phyloP scores from a whole-genome alignment of 176 grass and related monocot species.

The Chrysopogon serrulatus region DNA sequence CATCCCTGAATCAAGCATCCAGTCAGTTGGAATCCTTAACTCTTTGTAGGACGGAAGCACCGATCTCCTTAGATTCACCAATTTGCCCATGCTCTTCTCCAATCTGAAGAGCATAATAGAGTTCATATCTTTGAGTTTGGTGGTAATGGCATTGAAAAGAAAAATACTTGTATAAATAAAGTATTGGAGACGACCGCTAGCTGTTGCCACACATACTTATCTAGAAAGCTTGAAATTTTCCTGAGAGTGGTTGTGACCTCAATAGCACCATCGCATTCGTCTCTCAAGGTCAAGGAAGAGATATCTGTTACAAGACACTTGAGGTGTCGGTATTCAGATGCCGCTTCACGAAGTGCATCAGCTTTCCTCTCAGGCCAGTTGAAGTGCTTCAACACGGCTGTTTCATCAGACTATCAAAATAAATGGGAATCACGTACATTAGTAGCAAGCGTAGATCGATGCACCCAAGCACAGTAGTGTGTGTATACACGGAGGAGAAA shows the following conservation, averaged over 20 bases:
- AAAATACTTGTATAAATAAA: background rate
- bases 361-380: constrained; percentile 66
- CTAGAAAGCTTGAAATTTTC: constrained; percentile 43
- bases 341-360: constrained; percentile 48
- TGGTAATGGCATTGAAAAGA: background rate
- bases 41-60: constrained; percentile 61
- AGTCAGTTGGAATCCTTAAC: constrained; percentile 79
- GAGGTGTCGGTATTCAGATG: constrained; percentile 50
- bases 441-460: background rate
- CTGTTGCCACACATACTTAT: constrained; percentile 24
- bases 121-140: background rate
- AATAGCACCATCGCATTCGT: background rate
- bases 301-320: constrained; percentile 29
- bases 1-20: constrained; percentile 93
- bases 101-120: constrained; percentile 31
- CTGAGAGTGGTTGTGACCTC: constrained; percentile 6
- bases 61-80: constrained; percentile 64
- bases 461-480: background rate
- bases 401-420: constrained; percentile 43
- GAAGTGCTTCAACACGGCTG: constrained; percentile 64
- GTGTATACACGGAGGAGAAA: too few relatives aligned
- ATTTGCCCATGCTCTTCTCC: constrained; percentile 66
- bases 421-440: background rate
- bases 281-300: constrained; percentile 18
- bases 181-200: background rate